Percentiles rank a stretch among this genome's conserved stretches.
phyloP scores from a whole-genome alignment of 768 basidiomycete species.

The Exsudoporus frostii region DNA sequence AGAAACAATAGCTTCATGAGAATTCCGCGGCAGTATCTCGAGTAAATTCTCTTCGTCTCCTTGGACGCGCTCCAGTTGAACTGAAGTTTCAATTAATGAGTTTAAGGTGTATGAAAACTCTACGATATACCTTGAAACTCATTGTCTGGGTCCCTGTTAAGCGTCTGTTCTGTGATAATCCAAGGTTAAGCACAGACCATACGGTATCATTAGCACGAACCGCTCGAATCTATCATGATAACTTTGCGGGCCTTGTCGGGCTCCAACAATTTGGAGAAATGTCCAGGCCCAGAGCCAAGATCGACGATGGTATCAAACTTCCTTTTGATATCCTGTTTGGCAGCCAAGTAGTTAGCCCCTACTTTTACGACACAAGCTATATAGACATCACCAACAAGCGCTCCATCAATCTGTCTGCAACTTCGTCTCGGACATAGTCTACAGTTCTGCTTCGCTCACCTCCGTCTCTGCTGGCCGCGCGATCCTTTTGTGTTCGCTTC shows the following conservation, averaged over 20 bases:
- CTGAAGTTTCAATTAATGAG: slow-evolving; percentile 38
- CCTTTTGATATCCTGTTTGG: slow-evolving; percentile 80
- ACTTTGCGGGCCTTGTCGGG: slow-evolving; percentile 63
- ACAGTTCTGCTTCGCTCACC: slow-evolving; percentile 69
- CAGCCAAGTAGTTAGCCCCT: not conserved
- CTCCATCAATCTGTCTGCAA: slow-evolving; percentile 89
- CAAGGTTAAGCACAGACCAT: slow-evolving; percentile 2
- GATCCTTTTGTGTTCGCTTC: slow-evolving; percentile 77
- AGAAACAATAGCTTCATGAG: slow-evolving; percentile 90
- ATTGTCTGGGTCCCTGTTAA: slow-evolving; percentile 73
- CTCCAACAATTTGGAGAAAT: slow-evolving; percentile 83
- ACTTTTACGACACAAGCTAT: not conserved
- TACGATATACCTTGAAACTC: slow-evolving; percentile 71
- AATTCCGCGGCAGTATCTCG: slow-evolving; percentile 57
- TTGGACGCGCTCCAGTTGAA: slow-evolving; percentile 71
- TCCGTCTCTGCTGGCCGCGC: slow-evolving; percentile 56
- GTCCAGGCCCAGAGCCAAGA: slow-evolving; percentile 87
- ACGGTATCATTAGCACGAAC: slow-evolving; percentile 41
- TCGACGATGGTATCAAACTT: slow-evolving; percentile 80
- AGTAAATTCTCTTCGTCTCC: slow-evolving; percentile 84
- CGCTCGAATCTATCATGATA: slow-evolving; percentile 83
- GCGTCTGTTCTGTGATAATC: slow-evolving; percentile 49
- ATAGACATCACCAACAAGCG: slow-evolving; percentile 65
- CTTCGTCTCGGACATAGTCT: slow-evolving; percentile 89
- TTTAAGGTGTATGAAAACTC: not conserved